Percentiles rank a stretch among this genome's conserved stretches.
Conservation (phyloP, 2,329 filamentous ascomycete genomes). For the Salinomyces thailandicus region DNA sequence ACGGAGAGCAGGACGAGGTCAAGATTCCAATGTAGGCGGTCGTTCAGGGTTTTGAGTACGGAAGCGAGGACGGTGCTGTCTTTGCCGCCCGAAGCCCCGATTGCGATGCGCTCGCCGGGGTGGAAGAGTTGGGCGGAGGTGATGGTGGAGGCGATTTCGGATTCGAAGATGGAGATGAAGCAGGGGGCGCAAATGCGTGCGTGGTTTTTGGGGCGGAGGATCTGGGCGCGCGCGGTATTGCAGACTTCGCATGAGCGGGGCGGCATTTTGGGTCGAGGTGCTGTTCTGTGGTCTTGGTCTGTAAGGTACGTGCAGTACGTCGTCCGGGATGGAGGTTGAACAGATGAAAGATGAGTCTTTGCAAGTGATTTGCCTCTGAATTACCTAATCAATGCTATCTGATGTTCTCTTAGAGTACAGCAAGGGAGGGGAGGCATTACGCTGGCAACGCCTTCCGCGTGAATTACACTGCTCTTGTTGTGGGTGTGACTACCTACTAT, state of each 20-base stretch:
- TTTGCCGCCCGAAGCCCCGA: slow-evolving; percentile 93
- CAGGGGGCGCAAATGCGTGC: slow-evolving; percentile 85
- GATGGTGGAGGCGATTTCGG: slow-evolving; percentile 90
- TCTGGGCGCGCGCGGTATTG: slow-evolving; percentile 65
- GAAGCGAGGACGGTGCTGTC: slow-evolving; percentile 94
- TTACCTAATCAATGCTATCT: too few relatives aligned
- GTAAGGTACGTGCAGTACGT: too few relatives aligned
- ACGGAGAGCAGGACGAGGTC: slow-evolving; percentile 82
- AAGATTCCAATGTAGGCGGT: slow-evolving; percentile 75
- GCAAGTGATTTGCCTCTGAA: too few relatives aligned
- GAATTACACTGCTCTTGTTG: too few relatives aligned
- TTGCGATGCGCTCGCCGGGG: slow-evolving; percentile 76
- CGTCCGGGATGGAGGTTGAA: too few relatives aligned
- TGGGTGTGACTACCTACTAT: too few relatives aligned
- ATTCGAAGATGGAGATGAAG: slow-evolving; percentile 80
- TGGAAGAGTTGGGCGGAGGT: slow-evolving; percentile 68
- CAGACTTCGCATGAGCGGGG: slow-evolving; percentile 68
- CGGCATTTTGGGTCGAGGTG: too few relatives aligned
- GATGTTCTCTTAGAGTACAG: too few relatives aligned
- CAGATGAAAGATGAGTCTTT: too few relatives aligned
- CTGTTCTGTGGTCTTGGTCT: too few relatives aligned
- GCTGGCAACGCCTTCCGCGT: too few relatives aligned
- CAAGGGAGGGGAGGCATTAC: too few relatives aligned
- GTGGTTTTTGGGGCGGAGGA: slow-evolving; percentile 89
- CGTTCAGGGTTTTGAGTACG: slow-evolving; percentile 87